Evolutionary conservation across 495 filamentous ascomycete species (phyloP).

Genomic region (Talaromyces liani): DNA sequence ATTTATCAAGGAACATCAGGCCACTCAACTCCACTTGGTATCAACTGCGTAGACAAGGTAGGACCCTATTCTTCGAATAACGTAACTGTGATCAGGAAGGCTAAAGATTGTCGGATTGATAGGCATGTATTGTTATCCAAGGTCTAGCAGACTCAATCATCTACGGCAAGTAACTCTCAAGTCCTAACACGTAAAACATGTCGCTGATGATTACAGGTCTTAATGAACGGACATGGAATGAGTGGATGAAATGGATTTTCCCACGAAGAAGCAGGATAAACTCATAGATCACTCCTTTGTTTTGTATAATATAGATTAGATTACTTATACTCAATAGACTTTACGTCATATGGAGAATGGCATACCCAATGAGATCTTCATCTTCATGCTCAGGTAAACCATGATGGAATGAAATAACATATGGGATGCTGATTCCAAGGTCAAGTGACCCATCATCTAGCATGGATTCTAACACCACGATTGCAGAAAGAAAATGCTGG

Average conservation of each 20-base stretch:
- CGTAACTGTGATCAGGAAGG: not conserved
- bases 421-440: too few relatives aligned
- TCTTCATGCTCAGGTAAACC: too few relatives aligned
- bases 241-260: slow-evolving; percentile 1
- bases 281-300: not conserved
- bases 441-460: too few relatives aligned
- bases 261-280: not conserved
- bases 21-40: not conserved
- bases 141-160: not conserved
- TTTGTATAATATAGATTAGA: not conserved
- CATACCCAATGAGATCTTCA: too few relatives aligned
- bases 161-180: not conserved
- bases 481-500: too few relatives aligned
- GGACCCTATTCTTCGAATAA: not conserved
- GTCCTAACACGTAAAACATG: not conserved
- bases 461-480: too few relatives aligned
- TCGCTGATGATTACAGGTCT: not conserved
- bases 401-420: too few relatives aligned
- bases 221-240: slow-evolving; percentile 1
- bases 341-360: not conserved
- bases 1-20: not conserved
- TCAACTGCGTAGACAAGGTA: slow-evolving; percentile 4
- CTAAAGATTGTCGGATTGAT: not conserved
- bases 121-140: slow-evolving; percentile 2
- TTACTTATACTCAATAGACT: not conserved